A percentile compares a stretch with the other conserved stretches of the same genome.
Evolutionary conservation across 2,329 filamentous ascomycete genomes (phyloP).

Genomic region (Apiospora koreana): DNA sequence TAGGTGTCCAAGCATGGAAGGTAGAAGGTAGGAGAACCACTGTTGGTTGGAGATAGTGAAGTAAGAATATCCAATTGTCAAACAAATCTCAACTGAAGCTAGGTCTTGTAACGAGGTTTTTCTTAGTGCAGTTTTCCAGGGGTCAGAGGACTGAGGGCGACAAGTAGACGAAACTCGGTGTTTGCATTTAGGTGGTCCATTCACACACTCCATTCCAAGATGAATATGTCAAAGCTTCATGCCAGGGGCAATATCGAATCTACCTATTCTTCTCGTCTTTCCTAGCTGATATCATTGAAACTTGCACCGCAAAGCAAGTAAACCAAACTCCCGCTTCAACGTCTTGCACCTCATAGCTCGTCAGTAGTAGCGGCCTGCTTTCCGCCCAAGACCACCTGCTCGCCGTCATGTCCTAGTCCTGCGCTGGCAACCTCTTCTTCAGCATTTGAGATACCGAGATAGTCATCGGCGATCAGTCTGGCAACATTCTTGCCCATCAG

Average conservation of each 20-base stretch:
- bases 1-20: not conserved
- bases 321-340: not conserved
- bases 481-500: conserved; percentile 89
- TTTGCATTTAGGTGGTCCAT: not conserved
- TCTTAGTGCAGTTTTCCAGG: no score
- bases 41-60: no score
- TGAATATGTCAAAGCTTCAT: not conserved
- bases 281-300: not conserved
- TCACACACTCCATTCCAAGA: not conserved
- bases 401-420: not conserved
- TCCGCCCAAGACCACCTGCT: conserved; percentile 2
- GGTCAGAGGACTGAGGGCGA: not conserved
- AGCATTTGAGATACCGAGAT: conserved; percentile 17
- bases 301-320: not conserved
- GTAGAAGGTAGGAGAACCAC: not conserved
- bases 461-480: conserved; percentile 66
- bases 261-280: not conserved
- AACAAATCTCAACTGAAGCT: no score
- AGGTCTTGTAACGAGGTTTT: no score
- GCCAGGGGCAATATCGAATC: not conserved
- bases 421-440: not conserved
- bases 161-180: not conserved
- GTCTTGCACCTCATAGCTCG: not conserved
- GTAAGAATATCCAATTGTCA: no score
- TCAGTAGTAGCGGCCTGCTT: not conserved